These are phyloP conservation scores for Podaxis mareebaensis DNA, from an alignment of 768 basidiomycete species.

Conservation along the genomic window DNA sequence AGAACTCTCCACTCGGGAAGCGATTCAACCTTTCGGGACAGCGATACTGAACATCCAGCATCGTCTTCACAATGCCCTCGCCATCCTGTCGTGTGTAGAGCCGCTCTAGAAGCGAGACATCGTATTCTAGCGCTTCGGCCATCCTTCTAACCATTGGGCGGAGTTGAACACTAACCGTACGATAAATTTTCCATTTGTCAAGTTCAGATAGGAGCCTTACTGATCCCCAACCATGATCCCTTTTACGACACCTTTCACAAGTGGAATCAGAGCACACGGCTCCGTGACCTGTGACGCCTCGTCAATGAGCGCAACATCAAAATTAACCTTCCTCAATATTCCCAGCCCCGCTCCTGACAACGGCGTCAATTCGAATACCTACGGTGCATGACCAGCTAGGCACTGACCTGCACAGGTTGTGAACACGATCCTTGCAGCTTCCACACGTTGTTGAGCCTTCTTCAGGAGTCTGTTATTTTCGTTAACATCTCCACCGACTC, in stretches of 20 bases:
- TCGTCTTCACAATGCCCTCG: slow-evolving; percentile 49
- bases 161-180: slow-evolving; percentile 56
- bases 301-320: slow-evolving; percentile 65
- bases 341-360: slow-evolving; percentile 54
- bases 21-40: slow-evolving; percentile 57
- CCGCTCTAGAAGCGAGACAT: slow-evolving; percentile 63
- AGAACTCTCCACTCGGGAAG: slow-evolving; percentile 67
- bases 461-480: slow-evolving; percentile 58
- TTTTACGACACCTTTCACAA: slow-evolving; percentile 60
- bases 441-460: slow-evolving; percentile 59
- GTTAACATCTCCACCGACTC: slow-evolving; percentile 63
- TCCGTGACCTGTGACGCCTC: slow-evolving; percentile 75
- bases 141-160: slow-evolving; percentile 64
- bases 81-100: slow-evolving; percentile 43
- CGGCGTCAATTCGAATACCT: background rate
- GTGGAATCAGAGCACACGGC: slow-evolving; percentile 62
- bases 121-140: slow-evolving; percentile 55
- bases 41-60: slow-evolving; percentile 72
- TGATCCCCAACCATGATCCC: slow-evolving; percentile 72
- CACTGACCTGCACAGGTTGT: slow-evolving; percentile 60
- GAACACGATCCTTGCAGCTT: slow-evolving; percentile 57
- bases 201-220: slow-evolving; percentile 38
- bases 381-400: background rate
- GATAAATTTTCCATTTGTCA: background rate
- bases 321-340: slow-evolving; percentile 53